Percentiles rank a stretch among this genome's conserved stretches.
Evolutionary conservation across 2,329 filamentous ascomycete species (phyloP).

Genomic region (Zymoseptoria passerinii): DNA sequence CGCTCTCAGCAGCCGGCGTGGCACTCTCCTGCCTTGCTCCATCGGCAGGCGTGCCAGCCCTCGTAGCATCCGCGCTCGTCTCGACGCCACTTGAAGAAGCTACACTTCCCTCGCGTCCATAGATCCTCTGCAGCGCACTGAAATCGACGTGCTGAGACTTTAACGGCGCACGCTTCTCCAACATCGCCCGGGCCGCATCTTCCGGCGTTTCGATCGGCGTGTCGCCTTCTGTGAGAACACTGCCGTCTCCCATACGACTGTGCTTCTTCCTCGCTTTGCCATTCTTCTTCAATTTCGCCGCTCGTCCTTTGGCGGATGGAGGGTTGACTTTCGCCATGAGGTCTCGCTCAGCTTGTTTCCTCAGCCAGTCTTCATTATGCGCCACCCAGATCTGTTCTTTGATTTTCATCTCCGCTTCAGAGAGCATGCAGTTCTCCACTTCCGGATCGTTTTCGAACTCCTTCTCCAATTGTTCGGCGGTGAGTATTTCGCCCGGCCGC

Average conservation of each 20-base stretch:
- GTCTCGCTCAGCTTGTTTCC: slow-evolving; percentile 74
- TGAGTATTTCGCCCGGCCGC: slow-evolving; percentile 16
- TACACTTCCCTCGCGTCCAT: slow-evolving; percentile 18
- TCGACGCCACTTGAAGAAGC: slow-evolving; percentile 11
- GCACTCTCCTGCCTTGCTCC: slow-evolving; percentile 6
- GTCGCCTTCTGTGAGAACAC: slow-evolving; percentile 34
- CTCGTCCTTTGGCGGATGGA: slow-evolving; percentile 31
- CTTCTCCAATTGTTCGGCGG: slow-evolving; percentile 35
- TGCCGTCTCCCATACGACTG: slow-evolving; percentile 35
- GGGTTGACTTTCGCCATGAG: slow-evolving; percentile 61
- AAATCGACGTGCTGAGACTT: slow-evolving; percentile 42
- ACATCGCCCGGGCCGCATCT: slow-evolving; percentile 39
- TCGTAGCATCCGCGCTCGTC: slow-evolving; percentile 7
- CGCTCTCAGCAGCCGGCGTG: slow-evolving; percentile 3
- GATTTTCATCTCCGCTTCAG: slow-evolving; percentile 62
- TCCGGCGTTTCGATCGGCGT: slow-evolving; percentile 36
- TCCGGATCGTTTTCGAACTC: slow-evolving; percentile 89
- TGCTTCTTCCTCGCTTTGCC: slow-evolving; percentile 42
- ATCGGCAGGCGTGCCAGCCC: not conserved
- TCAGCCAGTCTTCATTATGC: slow-evolving; percentile 88
- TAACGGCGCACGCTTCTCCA: slow-evolving; percentile 35
- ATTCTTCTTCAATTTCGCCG: slow-evolving; percentile 29
- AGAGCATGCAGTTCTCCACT: slow-evolving; percentile 69
- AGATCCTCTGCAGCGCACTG: slow-evolving; percentile 36
- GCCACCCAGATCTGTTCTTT: slow-evolving; percentile 94